These are phyloP conservation scores for Linnemannia hyalina DNA, from an alignment of 192 early-diverging fungal species.

Conservation along the genomic window DNA sequence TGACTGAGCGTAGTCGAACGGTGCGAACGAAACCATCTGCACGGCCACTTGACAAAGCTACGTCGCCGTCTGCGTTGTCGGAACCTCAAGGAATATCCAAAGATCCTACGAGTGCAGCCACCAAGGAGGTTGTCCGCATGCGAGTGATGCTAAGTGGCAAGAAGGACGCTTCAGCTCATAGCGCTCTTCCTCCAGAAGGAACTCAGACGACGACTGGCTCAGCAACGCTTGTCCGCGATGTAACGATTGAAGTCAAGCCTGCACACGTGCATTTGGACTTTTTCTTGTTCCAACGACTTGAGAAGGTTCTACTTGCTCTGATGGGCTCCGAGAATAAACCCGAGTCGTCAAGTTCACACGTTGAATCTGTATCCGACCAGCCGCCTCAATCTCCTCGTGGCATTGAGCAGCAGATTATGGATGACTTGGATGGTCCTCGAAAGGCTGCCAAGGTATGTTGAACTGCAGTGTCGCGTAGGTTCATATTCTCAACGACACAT, in stretches of 20 bases:
- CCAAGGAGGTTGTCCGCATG: constrained; percentile 46
- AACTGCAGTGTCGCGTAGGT: background rate
- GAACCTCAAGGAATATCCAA: background rate
- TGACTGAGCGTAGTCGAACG: constrained; percentile 27
- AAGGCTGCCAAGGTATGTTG: constrained; percentile 28
- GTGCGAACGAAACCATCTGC: constrained; percentile 28
- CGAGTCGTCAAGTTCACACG: background rate
- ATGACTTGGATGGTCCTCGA: constrained; percentile 37
- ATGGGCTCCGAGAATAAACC: constrained; percentile 6
- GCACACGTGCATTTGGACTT: constrained; percentile 63
- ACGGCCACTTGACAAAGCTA: background rate
- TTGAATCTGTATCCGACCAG: background rate
- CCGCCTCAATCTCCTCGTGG: constrained; percentile 3
- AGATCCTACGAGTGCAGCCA: background rate
- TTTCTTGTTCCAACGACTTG: constrained; percentile 59
- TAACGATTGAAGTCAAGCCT: constrained; percentile 62
- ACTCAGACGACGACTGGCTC: background rate
- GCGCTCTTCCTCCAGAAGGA: constrained; percentile 1
- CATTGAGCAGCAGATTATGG: constrained; percentile 45
- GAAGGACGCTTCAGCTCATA: constrained; percentile 23
- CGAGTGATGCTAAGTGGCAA: constrained; percentile 27
- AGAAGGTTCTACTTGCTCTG: constrained; percentile 56
- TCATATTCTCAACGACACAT: background rate
- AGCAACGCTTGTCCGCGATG: constrained; percentile 41
- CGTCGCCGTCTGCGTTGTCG: background rate